A percentile compares a stretch with the other conserved stretches of the same genome.
phyloP scores from a whole-genome alignment of 768 basidiomycete genomes.

The Rickenella mellea region DNA sequence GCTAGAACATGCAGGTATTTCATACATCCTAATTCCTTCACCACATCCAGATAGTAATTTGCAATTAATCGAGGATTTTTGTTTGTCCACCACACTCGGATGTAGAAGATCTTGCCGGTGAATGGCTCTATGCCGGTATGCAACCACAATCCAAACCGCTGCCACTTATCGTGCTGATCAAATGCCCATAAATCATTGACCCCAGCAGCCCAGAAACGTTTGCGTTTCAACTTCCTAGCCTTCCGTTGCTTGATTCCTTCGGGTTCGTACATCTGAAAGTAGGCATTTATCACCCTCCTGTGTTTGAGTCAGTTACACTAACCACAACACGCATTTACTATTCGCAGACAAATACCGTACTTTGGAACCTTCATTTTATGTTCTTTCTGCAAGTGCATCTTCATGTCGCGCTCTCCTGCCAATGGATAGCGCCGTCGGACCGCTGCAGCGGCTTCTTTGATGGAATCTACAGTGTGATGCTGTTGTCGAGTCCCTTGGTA shows the following conservation, averaged over 20 bases:
- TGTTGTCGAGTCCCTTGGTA: no score
- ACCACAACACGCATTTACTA: no score
- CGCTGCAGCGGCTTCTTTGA: no score
- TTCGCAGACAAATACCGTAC: no score
- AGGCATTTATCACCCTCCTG: no score
- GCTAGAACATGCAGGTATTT: neutral
- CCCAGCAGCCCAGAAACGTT: constrained; percentile 29
- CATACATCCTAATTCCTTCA: constrained; percentile 13
- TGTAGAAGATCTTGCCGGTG: constrained; percentile 22
- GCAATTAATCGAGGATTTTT: constrained; percentile 16
- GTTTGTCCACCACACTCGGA: constrained; percentile 35
- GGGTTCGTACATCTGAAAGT: no score
- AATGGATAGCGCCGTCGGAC: no score
- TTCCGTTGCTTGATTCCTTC: neutral
- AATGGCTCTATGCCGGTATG: constrained; percentile 30
- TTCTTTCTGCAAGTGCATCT: no score
- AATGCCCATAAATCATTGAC: constrained; percentile 26
- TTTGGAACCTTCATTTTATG: no score
- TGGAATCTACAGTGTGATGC: no score
- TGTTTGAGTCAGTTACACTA: no score
- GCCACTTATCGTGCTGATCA: constrained; percentile 43
- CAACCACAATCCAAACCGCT: constrained; percentile 25
- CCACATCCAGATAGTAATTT: constrained; percentile 24
- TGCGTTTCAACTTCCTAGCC: constrained; percentile 8
- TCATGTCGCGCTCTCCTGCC: no score